These are phyloP conservation scores for Lathyrus aphaca DNA, from an alignment of 306 rosid genomes.

Conservation along the genomic window DNA sequence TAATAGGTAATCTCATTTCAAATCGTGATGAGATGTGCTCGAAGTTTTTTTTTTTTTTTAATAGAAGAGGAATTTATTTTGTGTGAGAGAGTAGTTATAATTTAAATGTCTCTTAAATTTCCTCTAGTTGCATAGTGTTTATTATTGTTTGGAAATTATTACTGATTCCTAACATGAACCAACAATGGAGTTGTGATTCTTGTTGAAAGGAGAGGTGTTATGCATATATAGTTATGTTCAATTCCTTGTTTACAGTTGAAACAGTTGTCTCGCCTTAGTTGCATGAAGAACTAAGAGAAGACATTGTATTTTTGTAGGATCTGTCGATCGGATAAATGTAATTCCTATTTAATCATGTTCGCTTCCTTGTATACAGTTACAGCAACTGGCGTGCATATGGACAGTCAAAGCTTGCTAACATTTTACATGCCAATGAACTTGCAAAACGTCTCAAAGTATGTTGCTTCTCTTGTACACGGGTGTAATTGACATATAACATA, in stretches of 20 bases:
- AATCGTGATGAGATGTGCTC: neutral
- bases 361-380: conserved; percentile 60
- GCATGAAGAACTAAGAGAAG: conserved; percentile 11
- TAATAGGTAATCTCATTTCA: conserved; percentile 38
- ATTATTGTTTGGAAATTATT: neutral
- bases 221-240: neutral
- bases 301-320: conserved; percentile 3
- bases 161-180: neutral
- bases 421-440: conserved; percentile 88
- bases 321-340: conserved; percentile 9
- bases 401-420: conserved; percentile 88
- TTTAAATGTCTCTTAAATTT: neutral
- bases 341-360: conserved; percentile 8
- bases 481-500: conserved; percentile 9
- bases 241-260: neutral
- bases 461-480: conserved; percentile 30
- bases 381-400: conserved; percentile 72
- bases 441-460: conserved; percentile 63
- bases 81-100: conserved; percentile 16
- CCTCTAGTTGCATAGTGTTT: neutral
- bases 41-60: neutral
- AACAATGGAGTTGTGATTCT: neutral
- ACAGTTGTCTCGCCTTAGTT: neutral
- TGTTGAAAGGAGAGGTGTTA: neutral
- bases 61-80: conserved; percentile 1